Evolutionary conservation across 163 green algal species (phyloP), one percentile per base, ranked within the genome.

Genomic region (Chlorella variabilis): DNA sequence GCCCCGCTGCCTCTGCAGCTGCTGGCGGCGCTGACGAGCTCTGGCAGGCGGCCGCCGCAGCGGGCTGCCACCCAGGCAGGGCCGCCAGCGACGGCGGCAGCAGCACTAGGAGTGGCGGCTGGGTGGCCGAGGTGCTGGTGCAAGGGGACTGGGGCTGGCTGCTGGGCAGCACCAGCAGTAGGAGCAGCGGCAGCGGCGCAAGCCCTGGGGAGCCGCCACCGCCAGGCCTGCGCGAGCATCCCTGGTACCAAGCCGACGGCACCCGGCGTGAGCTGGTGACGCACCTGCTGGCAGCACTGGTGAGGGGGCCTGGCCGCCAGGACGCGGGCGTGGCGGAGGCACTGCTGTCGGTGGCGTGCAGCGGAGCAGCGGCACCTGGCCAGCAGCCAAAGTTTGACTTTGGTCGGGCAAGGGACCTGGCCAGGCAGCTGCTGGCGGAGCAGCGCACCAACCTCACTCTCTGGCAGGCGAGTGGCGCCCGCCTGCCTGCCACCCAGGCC

Each of bases 351-450:
- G 77, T 91, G 54, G 85, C 87, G 7, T 62, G 56, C 13, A 34
- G n/a, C 29, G 11, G 34, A 33, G 33, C 45, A n/a, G 17, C 18
- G 49, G 41, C 25, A n/a, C 31, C 74, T 17, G 6, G 42, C 41
- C 68, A 11, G 41, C 41, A 7, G 18, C 38, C 39, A 45, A 8
- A 33, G 4, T 27, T 4, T 31, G 18, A 33, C 38, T 36, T 58
- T 13, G 17, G 33, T 18, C 18, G 27, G 36, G 33, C 41, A 11
- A 38, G 59, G 59, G n/a, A 36, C 20, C 42, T 85, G 20, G 76
- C 84, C 2, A 87, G 88, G 69, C 77, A 77, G n/a, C 71, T 86
- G 41, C 78, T 93, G 54, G 78, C 88, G 15, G 75, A 78, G 61
- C 85, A 77, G 27, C 80, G 88, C 5, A 58, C 77, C 21, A 81